Evolutionary conservation across 495 filamentous ascomycete genomes (phyloP).

Genomic region (Choiromyces venosus): DNA sequence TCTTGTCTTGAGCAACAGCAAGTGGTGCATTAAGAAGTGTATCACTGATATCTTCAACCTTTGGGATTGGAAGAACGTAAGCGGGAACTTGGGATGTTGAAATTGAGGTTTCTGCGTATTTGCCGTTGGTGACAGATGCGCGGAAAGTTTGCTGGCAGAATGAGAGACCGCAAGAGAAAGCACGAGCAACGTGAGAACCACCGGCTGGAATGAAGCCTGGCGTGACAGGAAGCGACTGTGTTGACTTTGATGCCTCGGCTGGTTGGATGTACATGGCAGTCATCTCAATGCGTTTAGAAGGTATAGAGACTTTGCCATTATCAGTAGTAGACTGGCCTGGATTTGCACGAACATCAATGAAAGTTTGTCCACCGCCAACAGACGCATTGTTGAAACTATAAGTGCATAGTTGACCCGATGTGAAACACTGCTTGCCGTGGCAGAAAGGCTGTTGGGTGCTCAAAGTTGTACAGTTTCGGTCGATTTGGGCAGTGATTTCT

Average conservation of each 20-base stretch:
- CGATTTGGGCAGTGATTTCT: conserved; percentile 25
- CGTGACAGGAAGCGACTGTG: conserved; percentile 20
- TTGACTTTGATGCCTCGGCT: background rate
- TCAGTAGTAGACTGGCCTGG: conserved; percentile 2
- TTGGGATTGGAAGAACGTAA: conserved; percentile 18
- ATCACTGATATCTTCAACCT: conserved; percentile 24
- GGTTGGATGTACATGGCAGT: conserved; percentile 35
- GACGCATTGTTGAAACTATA: conserved; percentile 26
- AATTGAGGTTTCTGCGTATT: conserved; percentile 5
- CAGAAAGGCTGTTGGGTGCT: conserved; percentile 6
- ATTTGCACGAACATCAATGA: conserved; percentile 21
- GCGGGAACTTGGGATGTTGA: conserved; percentile 1
- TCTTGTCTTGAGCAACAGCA: background rate
- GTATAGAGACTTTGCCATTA: conserved; percentile 17
- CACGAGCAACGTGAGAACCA: conserved; percentile 21
- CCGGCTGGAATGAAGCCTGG: conserved; percentile 31
- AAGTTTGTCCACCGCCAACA: conserved; percentile 23
- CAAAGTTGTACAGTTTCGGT: conserved; percentile 26
- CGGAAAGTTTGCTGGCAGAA: conserved; percentile 31
- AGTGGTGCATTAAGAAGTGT: conserved; percentile 17
- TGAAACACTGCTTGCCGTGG: conserved; percentile 20
- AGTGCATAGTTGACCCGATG: conserved; percentile 32
- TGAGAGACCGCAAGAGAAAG: conserved; percentile 19
- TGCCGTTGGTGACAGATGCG: conserved; percentile 1
- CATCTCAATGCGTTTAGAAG: conserved; percentile 21